Conservation (phyloP, 2,329 filamentous ascomycete genomes). For the Sporothrix phasma region DNA sequence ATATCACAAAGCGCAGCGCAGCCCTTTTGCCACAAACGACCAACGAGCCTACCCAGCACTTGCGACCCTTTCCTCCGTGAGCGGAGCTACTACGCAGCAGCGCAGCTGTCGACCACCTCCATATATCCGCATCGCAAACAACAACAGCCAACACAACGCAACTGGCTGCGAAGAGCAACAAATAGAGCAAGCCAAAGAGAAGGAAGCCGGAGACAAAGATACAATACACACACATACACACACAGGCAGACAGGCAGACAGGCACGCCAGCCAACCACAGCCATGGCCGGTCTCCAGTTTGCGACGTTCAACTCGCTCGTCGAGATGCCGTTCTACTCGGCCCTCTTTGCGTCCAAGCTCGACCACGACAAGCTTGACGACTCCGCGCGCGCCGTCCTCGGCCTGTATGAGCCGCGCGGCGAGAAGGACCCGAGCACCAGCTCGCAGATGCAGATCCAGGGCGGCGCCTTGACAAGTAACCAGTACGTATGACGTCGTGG, state of each 20-base stretch:
- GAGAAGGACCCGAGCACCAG: conserved; percentile 62
- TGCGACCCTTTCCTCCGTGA: background rate
- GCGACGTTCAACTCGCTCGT: conserved; percentile 89
- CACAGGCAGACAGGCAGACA: background rate
- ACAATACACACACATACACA: background rate
- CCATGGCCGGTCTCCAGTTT: conserved; percentile 54
- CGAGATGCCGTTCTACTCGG: conserved; percentile 88
- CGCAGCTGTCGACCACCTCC: background rate
- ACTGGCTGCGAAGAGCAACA: background rate
- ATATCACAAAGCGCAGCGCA: no score
- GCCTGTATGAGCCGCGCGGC: conserved; percentile 76
- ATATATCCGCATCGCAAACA: background rate
- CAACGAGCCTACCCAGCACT: background rate
- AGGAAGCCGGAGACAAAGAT: background rate
- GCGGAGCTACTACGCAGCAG: background rate
- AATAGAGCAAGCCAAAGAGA: background rate
- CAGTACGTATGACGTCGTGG: conserved; percentile 43
- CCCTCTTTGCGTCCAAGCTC: conserved; percentile 86
- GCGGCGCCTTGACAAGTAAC: conserved; percentile 72
- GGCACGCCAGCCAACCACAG: conserved; percentile 11
- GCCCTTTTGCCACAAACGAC: background rate
- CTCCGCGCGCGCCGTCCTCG: conserved; percentile 75
- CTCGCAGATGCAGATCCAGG: conserved; percentile 82
- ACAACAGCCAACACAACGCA: background rate
- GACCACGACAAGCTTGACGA: conserved; percentile 96